Evolutionary conservation across 2,329 filamentous ascomycete genomes (phyloP).

Genomic region (Fusarium fujikuroi): DNA sequence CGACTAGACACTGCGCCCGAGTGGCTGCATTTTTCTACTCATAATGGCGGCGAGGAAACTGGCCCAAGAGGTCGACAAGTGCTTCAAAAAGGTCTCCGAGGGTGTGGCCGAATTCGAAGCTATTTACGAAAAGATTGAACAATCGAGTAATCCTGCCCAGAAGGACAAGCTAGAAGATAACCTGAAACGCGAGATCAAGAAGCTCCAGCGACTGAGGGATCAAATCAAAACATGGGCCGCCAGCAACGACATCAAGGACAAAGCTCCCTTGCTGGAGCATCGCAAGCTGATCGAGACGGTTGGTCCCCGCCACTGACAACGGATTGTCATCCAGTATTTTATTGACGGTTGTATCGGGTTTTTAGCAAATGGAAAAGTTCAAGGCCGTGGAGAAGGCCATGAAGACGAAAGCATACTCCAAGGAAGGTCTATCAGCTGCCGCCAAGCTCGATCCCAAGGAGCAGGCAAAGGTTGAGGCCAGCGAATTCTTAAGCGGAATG

Average conservation of each 20-base stretch:
- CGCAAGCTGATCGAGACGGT: constrained; percentile 98
- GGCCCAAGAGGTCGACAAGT: constrained; percentile 98
- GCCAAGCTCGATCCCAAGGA: constrained; percentile 97
- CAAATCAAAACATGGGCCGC: constrained; percentile 99
- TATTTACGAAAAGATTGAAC: constrained; percentile 98
- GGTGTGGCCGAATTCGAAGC: constrained; percentile 91
- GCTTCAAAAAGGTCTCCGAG: constrained; percentile 98
- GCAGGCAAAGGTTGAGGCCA: constrained; percentile 88
- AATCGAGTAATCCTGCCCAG: constrained; percentile 90
- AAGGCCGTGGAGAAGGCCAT: constrained; percentile 99
- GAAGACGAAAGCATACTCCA: constrained; percentile 99
- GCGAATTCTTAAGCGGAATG: constrained; percentile 86
- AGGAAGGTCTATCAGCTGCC: constrained; percentile 92
- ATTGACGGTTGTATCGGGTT: constrained; percentile 33
- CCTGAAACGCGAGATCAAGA: constrained; percentile 99
- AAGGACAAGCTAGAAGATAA: constrained; percentile 99
- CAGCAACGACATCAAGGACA: constrained; percentile 99
- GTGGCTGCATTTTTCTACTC: constrained; percentile 39
- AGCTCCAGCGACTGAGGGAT: constrained; percentile 94
- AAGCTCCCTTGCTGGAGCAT: constrained; percentile 92
- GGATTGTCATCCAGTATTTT: constrained; percentile 11
- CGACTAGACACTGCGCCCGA: constrained; percentile 23
- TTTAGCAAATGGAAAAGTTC: constrained; percentile 98
- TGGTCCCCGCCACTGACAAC: constrained; percentile 51
- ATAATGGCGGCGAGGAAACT: constrained; percentile 95